A percentile compares a stretch with the other conserved stretches of the same genome.
phyloP scores from a whole-genome alignment of 345 rosid genomes.

The Citrus glauca region DNA sequence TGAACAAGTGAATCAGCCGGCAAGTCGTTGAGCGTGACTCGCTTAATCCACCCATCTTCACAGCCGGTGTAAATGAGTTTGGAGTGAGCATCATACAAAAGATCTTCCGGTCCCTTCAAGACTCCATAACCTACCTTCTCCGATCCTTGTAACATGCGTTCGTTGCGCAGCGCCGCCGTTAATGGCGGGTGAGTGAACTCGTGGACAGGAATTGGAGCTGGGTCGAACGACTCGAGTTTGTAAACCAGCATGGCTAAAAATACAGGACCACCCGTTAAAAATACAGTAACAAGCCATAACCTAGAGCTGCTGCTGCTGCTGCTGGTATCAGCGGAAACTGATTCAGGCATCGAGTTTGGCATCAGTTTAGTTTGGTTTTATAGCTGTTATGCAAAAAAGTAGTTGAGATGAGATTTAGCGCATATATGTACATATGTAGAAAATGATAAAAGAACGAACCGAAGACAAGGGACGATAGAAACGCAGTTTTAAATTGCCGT shows the following conservation, averaged over 20 bases:
- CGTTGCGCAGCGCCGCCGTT: constrained; percentile 23
- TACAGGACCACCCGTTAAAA: constrained; percentile 30
- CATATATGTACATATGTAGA: too few species aligned
- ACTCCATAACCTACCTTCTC: constrained; percentile 43
- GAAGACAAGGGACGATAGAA: too few species aligned
- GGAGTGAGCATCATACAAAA: constrained; percentile 39
- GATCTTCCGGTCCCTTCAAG: constrained; percentile 58
- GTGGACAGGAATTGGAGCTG: constrained; percentile 43
- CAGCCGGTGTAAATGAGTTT: constrained; percentile 51
- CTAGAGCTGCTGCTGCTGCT: background rate
- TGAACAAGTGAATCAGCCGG: constrained; percentile 34
- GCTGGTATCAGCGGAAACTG: background rate
- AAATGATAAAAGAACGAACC: too few species aligned
- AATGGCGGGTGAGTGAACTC: constrained; percentile 22
- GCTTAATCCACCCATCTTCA: constrained; percentile 82
- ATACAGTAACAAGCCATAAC: background rate
- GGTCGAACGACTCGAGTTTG: constrained; percentile 49
- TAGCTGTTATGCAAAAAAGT: too few species aligned
- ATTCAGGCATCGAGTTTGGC: background rate
- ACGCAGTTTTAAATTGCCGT: too few species aligned
- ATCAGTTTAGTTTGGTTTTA: background rate
- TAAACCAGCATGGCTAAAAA: constrained; percentile 32
- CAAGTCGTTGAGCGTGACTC: constrained; percentile 49
- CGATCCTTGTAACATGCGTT: constrained; percentile 35
- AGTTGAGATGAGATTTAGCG: too few species aligned